phyloP scores from a whole-genome alignment of 2,329 filamentous ascomycete genomes.

The Aspergillus ochraceoroseus region DNA sequence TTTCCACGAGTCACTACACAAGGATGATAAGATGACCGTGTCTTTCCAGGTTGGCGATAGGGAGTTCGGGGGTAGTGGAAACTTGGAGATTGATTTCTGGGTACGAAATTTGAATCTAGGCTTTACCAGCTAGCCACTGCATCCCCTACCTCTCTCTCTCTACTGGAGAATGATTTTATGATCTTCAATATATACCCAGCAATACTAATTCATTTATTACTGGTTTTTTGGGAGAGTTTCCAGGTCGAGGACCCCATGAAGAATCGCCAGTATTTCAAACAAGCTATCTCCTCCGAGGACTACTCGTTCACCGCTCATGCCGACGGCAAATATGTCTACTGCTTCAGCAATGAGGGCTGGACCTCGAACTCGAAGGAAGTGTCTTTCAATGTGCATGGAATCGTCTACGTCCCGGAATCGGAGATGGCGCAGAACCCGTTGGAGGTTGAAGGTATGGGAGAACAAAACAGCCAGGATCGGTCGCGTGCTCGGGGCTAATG shows the following conservation, averaged over 20 bases:
- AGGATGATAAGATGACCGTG: constrained; percentile 96
- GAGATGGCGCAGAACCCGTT: constrained; percentile 82
- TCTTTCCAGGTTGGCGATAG: constrained; percentile 97
- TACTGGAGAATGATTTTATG: not conserved
- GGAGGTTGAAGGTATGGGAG: constrained; percentile 71
- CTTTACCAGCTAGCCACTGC: too few species aligned
- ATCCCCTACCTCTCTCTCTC: not conserved
- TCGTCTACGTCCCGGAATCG: constrained; percentile 90
- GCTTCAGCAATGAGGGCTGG: constrained; percentile 99
- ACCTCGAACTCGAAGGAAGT: constrained; percentile 95
- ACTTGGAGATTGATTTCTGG: constrained; percentile 97
- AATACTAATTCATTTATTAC: constrained; percentile 13
- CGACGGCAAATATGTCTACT: constrained; percentile 91
- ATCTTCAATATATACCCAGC: not conserved
- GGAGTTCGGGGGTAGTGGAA: constrained; percentile 90
- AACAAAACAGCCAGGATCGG: not conserved
- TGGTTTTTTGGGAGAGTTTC: too few species aligned
- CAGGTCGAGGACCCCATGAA: constrained; percentile 74
- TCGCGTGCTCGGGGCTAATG: constrained; percentile 12
- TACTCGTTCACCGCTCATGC: constrained; percentile 80
- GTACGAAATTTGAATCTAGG: constrained; percentile 55
- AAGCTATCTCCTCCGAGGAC: constrained; percentile 80
- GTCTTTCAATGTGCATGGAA: constrained; percentile 97
- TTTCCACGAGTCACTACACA: constrained; percentile 90
- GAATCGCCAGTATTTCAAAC: constrained; percentile 73